Evolutionary conservation across 768 basidiomycete species (phyloP), one percentile per base, ranked within the genome.

Genomic region (Hydnum rufescens): DNA sequence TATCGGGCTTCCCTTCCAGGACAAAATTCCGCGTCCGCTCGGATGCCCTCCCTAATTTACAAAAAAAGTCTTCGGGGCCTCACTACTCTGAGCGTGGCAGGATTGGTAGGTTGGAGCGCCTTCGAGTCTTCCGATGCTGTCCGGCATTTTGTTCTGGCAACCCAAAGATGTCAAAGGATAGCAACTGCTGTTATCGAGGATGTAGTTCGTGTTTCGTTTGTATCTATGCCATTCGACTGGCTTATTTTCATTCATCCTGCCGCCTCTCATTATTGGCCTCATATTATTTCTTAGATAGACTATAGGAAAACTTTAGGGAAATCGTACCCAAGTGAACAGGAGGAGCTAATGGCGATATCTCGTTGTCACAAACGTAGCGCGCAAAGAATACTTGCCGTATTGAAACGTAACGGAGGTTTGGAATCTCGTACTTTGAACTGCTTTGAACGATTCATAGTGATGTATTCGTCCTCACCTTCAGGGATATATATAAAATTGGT

Each of bases 331-430:
- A 72, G 75, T 1, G 68, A 74, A 32, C 70, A 73, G 13, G 72
- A 75, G 49, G 67, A 67, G 54, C 59, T 66, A 16, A 63, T 70
- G 2, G 80, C 81, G 2, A 72, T 76, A 57, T 84, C 84, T 13
- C 67, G 75, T 30, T 93, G 89, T 64, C 93, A 99, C 67, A 73
- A 66, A 49, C 74, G 89, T 44, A 90, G 86, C 62, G 89, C 89
- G 4, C 62, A 69, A 52, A 71, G 88, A 53, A 75, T 95, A 36
- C 67, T 92, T 57, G 74, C 73, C 56, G 87, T 88, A n/a, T 69
- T 97, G 43, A 71, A 90, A 51, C 80, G 78, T 4, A 95, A 96
- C 59, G 89, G 90, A 70, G 82, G 86, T 28, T 8, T 78, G 47
- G 52, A 73, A 63, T 26, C 32, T 51, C 49, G n/a, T 53, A n/a